Conservation (phyloP, 805 yeast genomes). For the Millerozyma miso region DNA sequence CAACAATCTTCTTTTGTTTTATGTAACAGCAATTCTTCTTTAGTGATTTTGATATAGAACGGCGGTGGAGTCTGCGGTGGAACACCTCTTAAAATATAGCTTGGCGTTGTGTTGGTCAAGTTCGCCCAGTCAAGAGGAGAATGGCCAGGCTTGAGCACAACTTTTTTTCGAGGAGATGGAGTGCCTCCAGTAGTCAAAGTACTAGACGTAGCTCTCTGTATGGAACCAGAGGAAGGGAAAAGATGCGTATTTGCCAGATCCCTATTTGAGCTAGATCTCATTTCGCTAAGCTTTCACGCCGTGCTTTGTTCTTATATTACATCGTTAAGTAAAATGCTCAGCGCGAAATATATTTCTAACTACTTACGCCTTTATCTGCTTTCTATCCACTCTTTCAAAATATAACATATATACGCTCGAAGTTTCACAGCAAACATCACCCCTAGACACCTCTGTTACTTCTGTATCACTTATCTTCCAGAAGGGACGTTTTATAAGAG, state of each 20-base stretch:
- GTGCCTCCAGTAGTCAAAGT: slow-evolving; percentile 10
- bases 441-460: slow-evolving; percentile 55
- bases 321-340: too few species aligned
- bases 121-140: slow-evolving; percentile 88
- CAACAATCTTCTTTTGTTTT: slow-evolving; percentile 66
- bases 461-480: slow-evolving; percentile 85
- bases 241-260: slow-evolving; percentile 2
- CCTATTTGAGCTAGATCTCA: neutral
- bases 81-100: slow-evolving; percentile 51
- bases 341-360: neutral
- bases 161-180: slow-evolving; percentile 40
- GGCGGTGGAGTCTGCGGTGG: slow-evolving; percentile 51
- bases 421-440: slow-evolving; percentile 62
- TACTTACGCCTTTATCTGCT: slow-evolving; percentile 11
- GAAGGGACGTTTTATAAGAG: slow-evolving; percentile 55
- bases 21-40: slow-evolving; percentile 59
- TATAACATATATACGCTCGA: slow-evolving; percentile 82
- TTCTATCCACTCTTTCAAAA: slow-evolving; percentile 56
- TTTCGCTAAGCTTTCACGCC: neutral
- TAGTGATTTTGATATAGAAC: slow-evolving; percentile 44
- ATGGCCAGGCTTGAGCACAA: slow-evolving; percentile 68
- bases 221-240: slow-evolving; percentile 34
- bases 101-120: slow-evolving; percentile 40
- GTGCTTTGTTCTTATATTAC: too few species aligned
- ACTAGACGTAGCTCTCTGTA: slow-evolving; percentile 25